Evolutionary conservation across 163 green algal species (phyloP), one percentile per base, ranked within the genome.

Genomic region (Scenedesmus sp.): DNA sequence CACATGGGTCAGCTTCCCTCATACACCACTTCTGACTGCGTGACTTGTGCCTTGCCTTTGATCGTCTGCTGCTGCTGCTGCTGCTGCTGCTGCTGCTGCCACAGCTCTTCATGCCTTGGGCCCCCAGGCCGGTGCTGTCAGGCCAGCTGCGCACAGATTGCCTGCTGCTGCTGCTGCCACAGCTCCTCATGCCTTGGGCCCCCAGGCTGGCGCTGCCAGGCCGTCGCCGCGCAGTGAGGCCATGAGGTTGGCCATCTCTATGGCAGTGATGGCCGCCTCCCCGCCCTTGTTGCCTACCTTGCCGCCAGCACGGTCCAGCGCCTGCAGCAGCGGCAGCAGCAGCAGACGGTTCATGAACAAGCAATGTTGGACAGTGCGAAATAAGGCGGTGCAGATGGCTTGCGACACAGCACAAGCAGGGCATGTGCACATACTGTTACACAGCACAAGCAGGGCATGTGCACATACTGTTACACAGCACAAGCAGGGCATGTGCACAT

Each of bases 271-370:
- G 2, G 98, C 98, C 8, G 96, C 96, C 92, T 99, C 98, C 55
- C 92, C 95, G 60, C 98, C 98, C 93, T 99, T 99, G 97, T 99
- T 99, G 70, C 98, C 98, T 0, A 97, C 94, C 95, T 99, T 99
- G 81, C 98, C 98, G 12, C 98, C 98, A 1, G 98, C 97, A 8
- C 98, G 94, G 93, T 99, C 98, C 84, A 99, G 91, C 1, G 98
- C 98, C 96, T 99, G 96, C 67, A 77, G 64, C 70, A 79, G 20
- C 6, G 70, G 23, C 70, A 15, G 70, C 70, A 52, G 23, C 34
- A 46, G 34, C 34, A 46, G 34, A 46, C 34, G 34, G 34, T 46
- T 46, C 34, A 46, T 46, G 34, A 46, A 46, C 34, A 46, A 46
- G 34, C 34, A 46, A 46, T 46, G 34, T 46, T 46, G 34, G 34